A percentile compares a stretch with the other conserved stretches of the same genome.
Evolutionary conservation across 768 basidiomycete species (phyloP).

Genomic region (Multifurca ochricompacta): DNA sequence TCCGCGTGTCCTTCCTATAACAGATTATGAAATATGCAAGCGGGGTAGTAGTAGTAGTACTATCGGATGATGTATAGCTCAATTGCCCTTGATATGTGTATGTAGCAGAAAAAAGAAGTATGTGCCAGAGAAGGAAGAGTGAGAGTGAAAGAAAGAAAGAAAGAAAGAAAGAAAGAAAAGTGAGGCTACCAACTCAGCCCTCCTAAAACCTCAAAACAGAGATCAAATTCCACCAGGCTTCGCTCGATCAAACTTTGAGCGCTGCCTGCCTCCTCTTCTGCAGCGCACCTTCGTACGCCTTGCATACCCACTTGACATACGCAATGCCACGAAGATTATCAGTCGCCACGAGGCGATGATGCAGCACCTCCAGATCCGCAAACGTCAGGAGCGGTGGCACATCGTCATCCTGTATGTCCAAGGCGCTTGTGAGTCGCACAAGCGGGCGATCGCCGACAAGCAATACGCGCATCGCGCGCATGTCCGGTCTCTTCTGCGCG

Average conservation of each 20-base stretch:
- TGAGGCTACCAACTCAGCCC: no score
- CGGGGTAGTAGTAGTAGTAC: constrained; percentile 3
- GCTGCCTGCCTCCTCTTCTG: constrained; percentile 45
- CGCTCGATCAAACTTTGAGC: not conserved
- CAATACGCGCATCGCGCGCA: constrained; percentile 45
- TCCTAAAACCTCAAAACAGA: not conserved
- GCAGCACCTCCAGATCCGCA: constrained; percentile 67
- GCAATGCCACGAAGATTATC: constrained; percentile 40
- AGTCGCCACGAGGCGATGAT: constrained; percentile 55
- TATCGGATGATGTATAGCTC: constrained; percentile 7
- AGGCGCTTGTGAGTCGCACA: constrained; percentile 56
- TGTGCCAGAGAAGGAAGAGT: not conserved
- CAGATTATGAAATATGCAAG: constrained; percentile 1
- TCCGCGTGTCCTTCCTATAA: not conserved
- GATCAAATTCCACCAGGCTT: not conserved
- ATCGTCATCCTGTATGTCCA: constrained; percentile 61
- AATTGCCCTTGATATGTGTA: constrained; percentile 11
- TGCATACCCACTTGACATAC: constrained; percentile 66
- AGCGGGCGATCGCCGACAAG: constrained; percentile 53
- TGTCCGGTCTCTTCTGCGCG: not conserved
- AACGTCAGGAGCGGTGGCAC: constrained; percentile 79
- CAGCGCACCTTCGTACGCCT: constrained; percentile 65
- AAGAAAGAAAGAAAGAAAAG: no score
- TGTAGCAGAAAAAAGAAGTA: not conserved
- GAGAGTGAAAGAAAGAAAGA: no score